Evolutionary conservation across 2,329 filamentous ascomycete genomes (phyloP).

Genomic region (Calonectria multiphialidica): DNA sequence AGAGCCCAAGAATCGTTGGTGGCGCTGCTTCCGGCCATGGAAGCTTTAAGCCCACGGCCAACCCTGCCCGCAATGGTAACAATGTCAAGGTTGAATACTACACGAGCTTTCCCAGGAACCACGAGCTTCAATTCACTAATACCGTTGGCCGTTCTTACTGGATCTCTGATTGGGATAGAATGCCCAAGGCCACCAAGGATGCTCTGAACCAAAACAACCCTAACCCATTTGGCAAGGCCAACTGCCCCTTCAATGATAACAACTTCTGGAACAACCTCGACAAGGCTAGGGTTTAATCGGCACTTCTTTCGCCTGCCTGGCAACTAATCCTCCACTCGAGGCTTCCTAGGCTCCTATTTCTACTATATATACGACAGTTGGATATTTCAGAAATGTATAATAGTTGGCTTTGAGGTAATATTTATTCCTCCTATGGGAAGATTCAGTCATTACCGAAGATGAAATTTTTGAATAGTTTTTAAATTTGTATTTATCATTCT

Average conservation of each 20-base stretch:
- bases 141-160: slow-evolving; percentile 45
- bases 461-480: too few species aligned
- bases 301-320: not conserved
- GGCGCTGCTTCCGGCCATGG: slow-evolving; percentile 52
- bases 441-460: too few species aligned
- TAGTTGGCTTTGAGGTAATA: too few species aligned
- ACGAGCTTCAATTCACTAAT: slow-evolving; percentile 50
- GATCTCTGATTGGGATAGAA: not conserved
- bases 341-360: too few species aligned
- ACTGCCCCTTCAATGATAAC: not conserved
- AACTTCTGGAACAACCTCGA: not conserved
- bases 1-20: slow-evolving; percentile 46
- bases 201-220: not conserved
- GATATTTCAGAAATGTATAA: too few species aligned
- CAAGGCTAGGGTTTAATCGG: not conserved
- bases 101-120: slow-evolving; percentile 47
- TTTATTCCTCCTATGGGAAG: too few species aligned
- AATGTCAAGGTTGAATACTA: slow-evolving; percentile 49
- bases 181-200: not conserved
- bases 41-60: slow-evolving; percentile 42
- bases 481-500: too few species aligned
- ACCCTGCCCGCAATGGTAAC: slow-evolving; percentile 34
- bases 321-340: too few species aligned
- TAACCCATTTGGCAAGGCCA: not conserved
- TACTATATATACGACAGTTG: too few species aligned